Evolutionary conservation across 495 filamentous ascomycete genomes (phyloP).

Genomic region (Schizothecium vesticola): DNA sequence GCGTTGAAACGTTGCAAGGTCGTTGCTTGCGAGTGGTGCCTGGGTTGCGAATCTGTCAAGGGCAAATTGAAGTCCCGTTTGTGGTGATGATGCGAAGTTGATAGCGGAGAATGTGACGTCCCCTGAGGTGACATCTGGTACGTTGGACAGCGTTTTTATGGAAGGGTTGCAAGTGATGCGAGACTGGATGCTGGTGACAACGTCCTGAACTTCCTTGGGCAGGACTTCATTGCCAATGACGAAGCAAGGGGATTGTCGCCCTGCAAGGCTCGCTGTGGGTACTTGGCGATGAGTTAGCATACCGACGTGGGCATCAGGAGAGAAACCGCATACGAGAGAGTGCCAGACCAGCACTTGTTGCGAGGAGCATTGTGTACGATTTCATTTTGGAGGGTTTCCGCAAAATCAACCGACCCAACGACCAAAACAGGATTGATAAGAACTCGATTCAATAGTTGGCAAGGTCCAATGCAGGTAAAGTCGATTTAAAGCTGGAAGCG

Average conservation of each 20-base stretch:
- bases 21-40: conserved; percentile 30
- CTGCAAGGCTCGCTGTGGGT: not conserved
- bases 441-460: no score
- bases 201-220: conserved; percentile 29
- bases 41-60: conserved; percentile 40
- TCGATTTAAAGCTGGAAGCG: no score
- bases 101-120: conserved; percentile 38
- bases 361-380: not conserved
- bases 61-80: conserved; percentile 39
- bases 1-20: conserved; percentile 39
- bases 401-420: no score
- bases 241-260: conserved; percentile 35
- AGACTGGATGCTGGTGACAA: conserved; percentile 26
- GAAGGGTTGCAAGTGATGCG: conserved; percentile 36
- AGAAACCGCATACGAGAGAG: not conserved
- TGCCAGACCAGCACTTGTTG: not conserved
- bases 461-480: no score
- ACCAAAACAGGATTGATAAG: no score
- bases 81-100: conserved; percentile 37
- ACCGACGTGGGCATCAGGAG: not conserved
- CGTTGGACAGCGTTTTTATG: conserved; percentile 32
- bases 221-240: conserved; percentile 37
- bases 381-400: no score
- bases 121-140: conserved; percentile 42
- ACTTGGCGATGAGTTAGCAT: not conserved